Evolutionary conservation across 148 eudicot genomes (phyloP), one percentile per base, ranked within the genome.

Genomic region (Spergularia bocconei): DNA sequence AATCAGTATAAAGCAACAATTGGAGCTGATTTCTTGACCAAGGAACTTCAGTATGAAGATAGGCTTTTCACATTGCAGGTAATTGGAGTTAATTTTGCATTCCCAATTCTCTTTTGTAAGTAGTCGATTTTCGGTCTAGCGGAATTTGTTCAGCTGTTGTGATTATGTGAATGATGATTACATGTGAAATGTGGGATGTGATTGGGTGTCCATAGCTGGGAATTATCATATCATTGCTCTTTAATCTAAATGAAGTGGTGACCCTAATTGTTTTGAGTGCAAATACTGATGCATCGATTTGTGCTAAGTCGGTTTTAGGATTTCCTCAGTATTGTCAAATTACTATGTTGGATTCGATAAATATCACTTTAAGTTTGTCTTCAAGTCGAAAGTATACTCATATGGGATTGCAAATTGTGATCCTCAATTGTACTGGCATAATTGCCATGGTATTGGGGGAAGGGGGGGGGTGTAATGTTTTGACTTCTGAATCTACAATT

Each of bases 11-110:
- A 86, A 76, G 91, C 91, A 15, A 88, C 91, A 50, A 88, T 88
- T 75, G 91, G 91, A 53, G 90, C 90, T 81, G 90, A 87, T 85
- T 87, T 87, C 82, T 81, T 87, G 85, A 88, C 91, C 66, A 88
- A 88, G 74, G 91, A 88, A 75, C 76, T 88, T 58, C 86, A 88
- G 20, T 84, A 74, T 79, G 89, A 88, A 81, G 91, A 88, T 57
- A 84, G 87, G 74, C 88, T 81, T 20, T 86, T 88, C 88, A 88
- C 91, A 39, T 82, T 88, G 79, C 91, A 88, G 89, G 91, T 86
- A 23, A n/a, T n/a, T n/a, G 50, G 25, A n/a, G 39, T 36, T 69
- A 17, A 6, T 38, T 29, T 53, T 3, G 7, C 50, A 25, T 15
- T 3, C 25, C 41, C 36, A 8, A 13, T 74, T 33, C 7, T 59